A percentile compares a stretch with the other conserved stretches of the same genome.
These are phyloP conservation scores for Microdochium bolleyi DNA, from an alignment of 2,329 filamentous ascomycete genomes.

Conservation along the genomic window DNA sequence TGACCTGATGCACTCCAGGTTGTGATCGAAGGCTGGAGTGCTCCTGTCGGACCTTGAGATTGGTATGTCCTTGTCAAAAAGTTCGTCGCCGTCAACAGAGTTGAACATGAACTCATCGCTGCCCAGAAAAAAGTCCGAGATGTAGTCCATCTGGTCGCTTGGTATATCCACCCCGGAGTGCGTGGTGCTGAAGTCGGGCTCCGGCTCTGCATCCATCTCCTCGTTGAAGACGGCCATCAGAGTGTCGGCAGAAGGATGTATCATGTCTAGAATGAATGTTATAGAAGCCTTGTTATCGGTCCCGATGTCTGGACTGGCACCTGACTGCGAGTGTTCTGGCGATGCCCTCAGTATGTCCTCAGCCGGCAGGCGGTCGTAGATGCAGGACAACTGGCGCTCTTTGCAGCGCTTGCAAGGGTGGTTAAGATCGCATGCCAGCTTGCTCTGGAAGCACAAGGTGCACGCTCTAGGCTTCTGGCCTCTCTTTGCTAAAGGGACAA, in stretches of 20 bases:
- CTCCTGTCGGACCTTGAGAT: not conserved
- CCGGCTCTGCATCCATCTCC: slow-evolving; percentile 6
- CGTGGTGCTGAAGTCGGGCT: slow-evolving; percentile 9
- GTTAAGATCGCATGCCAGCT: slow-evolving; percentile 16
- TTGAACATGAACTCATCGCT: no score
- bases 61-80: not conserved
- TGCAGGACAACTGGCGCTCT: slow-evolving; percentile 10
- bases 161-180: not conserved
- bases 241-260: slow-evolving; percentile 13
- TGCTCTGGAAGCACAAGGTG: slow-evolving; percentile 18
- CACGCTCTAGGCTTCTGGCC: slow-evolving; percentile 19
- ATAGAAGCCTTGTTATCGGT: slow-evolving; percentile 11
- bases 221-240: slow-evolving; percentile 12
- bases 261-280: slow-evolving; percentile 15
- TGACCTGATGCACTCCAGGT: not conserved
- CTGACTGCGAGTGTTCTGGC: no score
- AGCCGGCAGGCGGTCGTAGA: slow-evolving; percentile 6
- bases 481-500: slow-evolving; percentile 11
- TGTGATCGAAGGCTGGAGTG: not conserved
- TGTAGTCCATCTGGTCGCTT: not conserved
- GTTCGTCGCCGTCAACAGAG: not conserved
- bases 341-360: not conserved
- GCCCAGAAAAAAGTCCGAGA: not conserved
- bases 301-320: not conserved
- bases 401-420: slow-evolving; percentile 15